Evolutionary conservation across 768 basidiomycete species (phyloP), one percentile per base, ranked within the genome.

Genomic region (Russula emetica): DNA sequence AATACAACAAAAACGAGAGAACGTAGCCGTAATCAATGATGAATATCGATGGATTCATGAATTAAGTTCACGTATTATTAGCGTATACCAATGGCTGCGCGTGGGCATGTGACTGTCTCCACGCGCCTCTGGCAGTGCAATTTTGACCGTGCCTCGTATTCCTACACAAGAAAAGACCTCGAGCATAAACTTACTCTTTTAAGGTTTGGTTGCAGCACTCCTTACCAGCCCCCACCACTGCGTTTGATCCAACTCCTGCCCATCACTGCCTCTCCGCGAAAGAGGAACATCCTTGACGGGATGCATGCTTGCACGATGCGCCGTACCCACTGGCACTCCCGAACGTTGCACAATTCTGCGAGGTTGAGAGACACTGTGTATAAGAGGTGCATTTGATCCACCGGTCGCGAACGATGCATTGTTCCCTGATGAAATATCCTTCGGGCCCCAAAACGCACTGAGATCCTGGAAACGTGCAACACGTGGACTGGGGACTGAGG

Each of bases 151-250:
- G 11, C 36, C 36, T 8, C 13, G 1, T 1, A 36, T 36, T 8
- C 34, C 11, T 11, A 36, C 5, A 30, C 36, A 36, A 36, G 11
- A 36, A 36, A 34, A 13, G n/a, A 5, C 11, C 1, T 18, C 20
- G 18, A 54, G 10, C 5, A 7, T 32, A 38, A n/a, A 36, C 50
- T 11, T 32, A 40, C 32, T 20, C 20, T 28, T 45, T 47, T 50
- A 64, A 34, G 51, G 32, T 28, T 45, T 42, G 18, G 36, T 30
- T 10, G 63, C 63, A 9, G 63, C 63, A 51, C 6, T 55, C 30
- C 45, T 52, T 42, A 64, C 59, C 2, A 66, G 61, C 22, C 36
- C 53, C 34, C 42, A 58, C 67, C 64, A 67, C 55, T 63, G 61
- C 18, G 50, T n/a, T 20, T 47, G 26, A 42, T 56, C 67, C 38